Base-by-base conservation (phyloP, 352 stramenopile species). In the Pythium biforme region DNA sequence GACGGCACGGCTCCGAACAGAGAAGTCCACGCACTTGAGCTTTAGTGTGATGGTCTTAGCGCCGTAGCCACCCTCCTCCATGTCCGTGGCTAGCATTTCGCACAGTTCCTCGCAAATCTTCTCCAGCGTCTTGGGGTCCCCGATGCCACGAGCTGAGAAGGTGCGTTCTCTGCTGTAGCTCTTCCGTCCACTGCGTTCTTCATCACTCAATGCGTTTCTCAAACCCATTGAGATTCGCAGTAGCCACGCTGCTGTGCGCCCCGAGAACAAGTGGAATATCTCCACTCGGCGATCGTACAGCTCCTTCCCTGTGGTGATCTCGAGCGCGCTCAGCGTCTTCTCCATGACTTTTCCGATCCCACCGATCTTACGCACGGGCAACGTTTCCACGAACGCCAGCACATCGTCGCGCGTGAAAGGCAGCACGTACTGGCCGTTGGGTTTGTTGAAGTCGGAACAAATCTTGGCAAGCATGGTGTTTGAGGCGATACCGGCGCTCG, bases 261-360 rank as follows among this genome's bases (percentile, higher is more conserved):
- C 74, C 0, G 81, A 79, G 39, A 91, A 92, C 25, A 91, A 59
- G 47, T 92, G 77, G 34, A 76, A 78, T 11, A 94, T 49, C 54
- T 77, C 79, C 2, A 75, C 79, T 1, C 86, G 79, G 4, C 83
- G 62, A 19, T 75, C 55, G 55, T 86, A 90, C 25, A 94, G 55
- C 3, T 99, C 81, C 17, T 75, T 64, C 6, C 94, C 87, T 4
- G 84, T 98, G n/a, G 81, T 70, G 22, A 98, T 85, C 23, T 76
- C 74, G 34, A 98, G 85, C 9, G 76, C 34, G 4, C 64, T 74
- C 8, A 99, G 73, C 37, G 89, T 88, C 66, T 98, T 98, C 76
- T 98, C 94, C 59, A 89, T 97, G 1, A 99, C 96, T 70, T 98
- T 94, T 26, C 96, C 96, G 70, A 99, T 96, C 7, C 96, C 96